These are phyloP conservation scores for Tricholoma sp. DNA, from an alignment of 768 basidiomycete species.

Conservation along the genomic window DNA sequence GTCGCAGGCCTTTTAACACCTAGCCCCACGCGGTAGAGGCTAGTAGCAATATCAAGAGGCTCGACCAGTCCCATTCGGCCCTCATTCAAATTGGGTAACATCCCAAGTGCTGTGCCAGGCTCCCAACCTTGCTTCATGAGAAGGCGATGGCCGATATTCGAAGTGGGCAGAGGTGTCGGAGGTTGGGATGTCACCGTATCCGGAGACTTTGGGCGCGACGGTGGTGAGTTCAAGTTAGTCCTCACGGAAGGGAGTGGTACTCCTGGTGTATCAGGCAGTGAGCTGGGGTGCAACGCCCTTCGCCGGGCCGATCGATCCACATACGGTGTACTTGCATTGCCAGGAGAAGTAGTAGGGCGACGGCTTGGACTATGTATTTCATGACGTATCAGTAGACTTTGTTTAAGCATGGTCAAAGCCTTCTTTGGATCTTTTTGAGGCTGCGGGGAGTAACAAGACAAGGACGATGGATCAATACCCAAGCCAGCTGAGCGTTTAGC, in stretches of 20 bases:
- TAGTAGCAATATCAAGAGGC: constrained; percentile 47
- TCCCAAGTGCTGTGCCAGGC: constrained; percentile 56
- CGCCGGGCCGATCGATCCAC: constrained; percentile 70
- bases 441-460: constrained; percentile 13
- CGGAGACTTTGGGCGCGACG: constrained; percentile 20
- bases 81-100: constrained; percentile 22
- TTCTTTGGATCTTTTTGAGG: constrained; percentile 50
- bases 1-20: constrained; percentile 33
- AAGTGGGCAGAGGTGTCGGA: constrained; percentile 43
- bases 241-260: constrained; percentile 18
- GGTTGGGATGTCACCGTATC: constrained; percentile 31
- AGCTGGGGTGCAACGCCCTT: constrained; percentile 50
- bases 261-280: constrained; percentile 51
- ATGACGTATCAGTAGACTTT: constrained; percentile 54
- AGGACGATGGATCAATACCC: constrained; percentile 19
- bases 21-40: constrained; percentile 46
- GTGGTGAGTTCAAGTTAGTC: constrained; percentile 6
- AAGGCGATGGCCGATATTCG: constrained; percentile 65
- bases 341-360: constrained; percentile 9
- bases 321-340: constrained; percentile 30
- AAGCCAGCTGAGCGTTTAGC: constrained; percentile 23
- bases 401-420: constrained; percentile 62
- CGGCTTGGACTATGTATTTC: constrained; percentile 17
- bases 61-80: constrained; percentile 43
- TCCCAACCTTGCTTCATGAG: constrained; percentile 75